Percentiles rank a stretch among this genome's conserved stretches.
These are phyloP conservation scores for Niveomyces coronatus DNA, from an alignment of 2,329 filamentous ascomycete genomes.

Conservation along the genomic window DNA sequence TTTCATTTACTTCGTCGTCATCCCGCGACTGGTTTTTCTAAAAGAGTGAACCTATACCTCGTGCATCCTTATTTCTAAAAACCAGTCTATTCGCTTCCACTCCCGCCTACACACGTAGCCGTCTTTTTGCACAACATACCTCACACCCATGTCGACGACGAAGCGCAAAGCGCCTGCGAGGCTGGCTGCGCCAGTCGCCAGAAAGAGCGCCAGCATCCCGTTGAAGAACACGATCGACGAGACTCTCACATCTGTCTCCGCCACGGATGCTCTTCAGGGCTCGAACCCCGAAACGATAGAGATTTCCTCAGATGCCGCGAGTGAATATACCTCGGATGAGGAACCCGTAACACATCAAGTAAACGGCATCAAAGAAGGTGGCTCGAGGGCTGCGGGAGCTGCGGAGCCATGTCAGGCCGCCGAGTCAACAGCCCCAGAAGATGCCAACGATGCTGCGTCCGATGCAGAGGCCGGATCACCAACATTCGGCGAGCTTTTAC, in stretches of 20 bases:
- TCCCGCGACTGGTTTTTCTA: no score
- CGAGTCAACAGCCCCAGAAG: conserved; percentile 18
- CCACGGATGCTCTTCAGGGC: conserved; percentile 27
- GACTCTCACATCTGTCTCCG: conserved; percentile 43
- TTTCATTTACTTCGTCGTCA: no score
- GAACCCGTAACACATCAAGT: conserved; percentile 18
- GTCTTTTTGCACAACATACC: not conserved
- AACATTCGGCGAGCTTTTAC: conserved; percentile 80
- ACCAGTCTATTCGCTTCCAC: no score
- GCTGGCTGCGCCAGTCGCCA: conserved; percentile 45
- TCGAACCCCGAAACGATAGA: conserved; percentile 38
- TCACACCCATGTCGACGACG: conserved; percentile 43
- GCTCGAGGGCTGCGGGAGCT: no score
- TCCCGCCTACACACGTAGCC: not conserved
- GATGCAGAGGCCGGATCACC: conserved; percentile 45
- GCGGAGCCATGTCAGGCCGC: no score
- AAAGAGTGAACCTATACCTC: no score
- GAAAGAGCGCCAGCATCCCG: conserved; percentile 40
- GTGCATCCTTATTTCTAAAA: no score
- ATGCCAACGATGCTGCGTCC: conserved; percentile 25
- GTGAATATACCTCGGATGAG: conserved; percentile 37
- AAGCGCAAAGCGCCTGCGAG: conserved; percentile 50
- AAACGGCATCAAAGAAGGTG: conserved; percentile 12
- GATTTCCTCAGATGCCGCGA: conserved; percentile 46
- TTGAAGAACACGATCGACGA: conserved; percentile 46